A percentile compares a stretch with the other conserved stretches of the same genome.
These are phyloP conservation scores for Starmera caribaea DNA, from an alignment of 805 yeast genomes.

Conservation along the genomic window DNA sequence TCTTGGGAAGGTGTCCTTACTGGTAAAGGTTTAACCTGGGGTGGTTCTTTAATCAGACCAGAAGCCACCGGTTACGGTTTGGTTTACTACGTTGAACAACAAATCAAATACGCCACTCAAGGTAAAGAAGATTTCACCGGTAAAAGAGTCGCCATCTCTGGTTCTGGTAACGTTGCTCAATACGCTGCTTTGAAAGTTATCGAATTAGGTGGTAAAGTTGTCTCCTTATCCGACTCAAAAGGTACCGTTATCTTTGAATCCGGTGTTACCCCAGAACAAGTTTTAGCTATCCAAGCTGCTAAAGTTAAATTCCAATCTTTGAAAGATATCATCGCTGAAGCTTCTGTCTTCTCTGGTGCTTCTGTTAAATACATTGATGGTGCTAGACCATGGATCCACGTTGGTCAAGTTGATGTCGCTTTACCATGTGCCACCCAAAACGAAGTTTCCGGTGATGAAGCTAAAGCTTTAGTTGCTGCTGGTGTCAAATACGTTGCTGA, in stretches of 20 bases:
- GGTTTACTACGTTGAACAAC: conserved; percentile 93
- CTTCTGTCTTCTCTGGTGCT: conserved; percentile 45
- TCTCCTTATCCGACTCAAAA: conserved; percentile 90
- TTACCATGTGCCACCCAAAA: conserved; percentile 98
- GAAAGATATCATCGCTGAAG: conserved; percentile 52
- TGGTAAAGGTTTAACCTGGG: conserved; percentile 97
- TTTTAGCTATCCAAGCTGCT: conserved; percentile 65
- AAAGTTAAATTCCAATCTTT: conserved; percentile 71
- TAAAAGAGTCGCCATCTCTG: conserved; percentile 93
- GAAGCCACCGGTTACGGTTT: conserved; percentile 99
- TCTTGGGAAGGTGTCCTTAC: conserved; percentile 95
- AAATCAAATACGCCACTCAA: conserved; percentile 86
- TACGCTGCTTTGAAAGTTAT: conserved; percentile 96
- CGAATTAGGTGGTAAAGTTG: conserved; percentile 93
- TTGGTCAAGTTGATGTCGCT: conserved; percentile 89
- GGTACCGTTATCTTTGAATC: conserved; percentile 72
- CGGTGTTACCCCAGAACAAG: conserved; percentile 81
- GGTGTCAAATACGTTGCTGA: conserved; percentile 94
- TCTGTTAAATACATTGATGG: conserved; percentile 78
- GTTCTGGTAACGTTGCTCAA: conserved; percentile 99
- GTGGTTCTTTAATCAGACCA: conserved; percentile 98
- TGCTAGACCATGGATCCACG: conserved; percentile 94
- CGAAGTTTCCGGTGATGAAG: conserved; percentile 96
- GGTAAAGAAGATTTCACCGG: conserved; percentile 89
- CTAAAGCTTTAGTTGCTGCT: conserved; percentile 84